Evolutionary conservation across 306 rosid genomes (phyloP).

Genomic region (Acacia melanoxylon): DNA sequence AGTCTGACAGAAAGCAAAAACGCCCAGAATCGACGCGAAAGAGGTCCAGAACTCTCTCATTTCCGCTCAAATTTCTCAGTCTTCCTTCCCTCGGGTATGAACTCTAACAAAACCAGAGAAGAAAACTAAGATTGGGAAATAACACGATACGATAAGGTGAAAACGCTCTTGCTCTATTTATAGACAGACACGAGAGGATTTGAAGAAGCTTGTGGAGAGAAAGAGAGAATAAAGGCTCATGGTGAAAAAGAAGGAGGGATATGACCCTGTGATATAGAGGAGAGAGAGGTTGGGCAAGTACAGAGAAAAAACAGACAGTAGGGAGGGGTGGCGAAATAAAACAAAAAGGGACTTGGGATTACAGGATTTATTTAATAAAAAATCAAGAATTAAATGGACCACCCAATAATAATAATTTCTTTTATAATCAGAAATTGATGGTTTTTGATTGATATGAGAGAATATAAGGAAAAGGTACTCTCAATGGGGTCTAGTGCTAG

Average conservation of each 20-base stretch:
- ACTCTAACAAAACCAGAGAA: not conserved
- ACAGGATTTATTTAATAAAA: not conserved
- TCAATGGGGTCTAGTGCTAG: not conserved
- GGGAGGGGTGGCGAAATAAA: slow-evolving; percentile 27
- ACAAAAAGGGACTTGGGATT: slow-evolving; percentile 31
- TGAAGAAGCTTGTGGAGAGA: not conserved
- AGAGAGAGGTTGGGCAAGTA: slow-evolving; percentile 41
- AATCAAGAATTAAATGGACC: not conserved
- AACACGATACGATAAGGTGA: not conserved
- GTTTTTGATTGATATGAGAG: not conserved
- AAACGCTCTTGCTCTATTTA: not conserved
- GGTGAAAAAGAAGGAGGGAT: not conserved
- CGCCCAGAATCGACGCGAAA: slow-evolving; percentile 78
- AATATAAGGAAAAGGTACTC: not conserved
- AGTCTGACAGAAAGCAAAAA: slow-evolving; percentile 82
- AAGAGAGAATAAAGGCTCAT: not conserved
- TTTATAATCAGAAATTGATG: not conserved
- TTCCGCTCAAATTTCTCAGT: not conserved
- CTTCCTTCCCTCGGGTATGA: not conserved
- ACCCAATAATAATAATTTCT: not conserved
- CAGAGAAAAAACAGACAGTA: slow-evolving; percentile 22
- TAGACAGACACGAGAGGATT: not conserved
- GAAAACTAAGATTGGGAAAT: not conserved
- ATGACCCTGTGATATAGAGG: not conserved
- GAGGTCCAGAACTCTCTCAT: slow-evolving; percentile 91